These are phyloP conservation scores for Blastobotrys chiropterorum DNA, from an alignment of 805 yeast genomes.

Conservation along the genomic window DNA sequence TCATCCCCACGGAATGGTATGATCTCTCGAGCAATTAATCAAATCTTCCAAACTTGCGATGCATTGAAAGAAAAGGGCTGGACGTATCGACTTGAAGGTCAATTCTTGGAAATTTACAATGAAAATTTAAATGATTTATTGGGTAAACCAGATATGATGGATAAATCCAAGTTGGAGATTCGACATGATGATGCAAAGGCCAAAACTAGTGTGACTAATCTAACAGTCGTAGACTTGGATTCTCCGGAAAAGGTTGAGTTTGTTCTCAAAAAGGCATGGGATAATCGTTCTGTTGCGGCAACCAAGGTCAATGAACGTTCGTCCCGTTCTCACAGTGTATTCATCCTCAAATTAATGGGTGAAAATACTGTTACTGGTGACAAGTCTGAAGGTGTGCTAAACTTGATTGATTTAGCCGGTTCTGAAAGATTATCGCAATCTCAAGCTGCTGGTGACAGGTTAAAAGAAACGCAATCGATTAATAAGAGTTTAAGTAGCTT, in stretches of 20 bases:
- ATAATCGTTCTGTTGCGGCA: conserved; percentile 68
- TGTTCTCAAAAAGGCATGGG: conserved; percentile 49
- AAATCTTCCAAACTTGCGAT: conserved; percentile 56
- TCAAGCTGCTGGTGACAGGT: conserved; percentile 70
- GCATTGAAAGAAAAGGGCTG: conserved; percentile 51
- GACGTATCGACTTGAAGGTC: conserved; percentile 58
- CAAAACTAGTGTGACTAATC: conserved; percentile 57
- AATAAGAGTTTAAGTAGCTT: conserved; percentile 81
- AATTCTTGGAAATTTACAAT: conserved; percentile 85
- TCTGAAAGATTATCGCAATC: conserved; percentile 78
- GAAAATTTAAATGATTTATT: conserved; percentile 72
- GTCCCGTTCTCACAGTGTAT: conserved; percentile 87
- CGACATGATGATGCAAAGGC: conserved; percentile 53
- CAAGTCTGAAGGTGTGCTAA: conserved; percentile 52
- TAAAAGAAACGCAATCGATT: conserved; percentile 82
- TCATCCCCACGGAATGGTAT: conserved; percentile 64
- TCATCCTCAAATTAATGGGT: conserved; percentile 58
- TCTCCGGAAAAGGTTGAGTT: conserved; percentile 44
- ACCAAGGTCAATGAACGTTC: conserved; percentile 79
- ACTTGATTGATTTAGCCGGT: conserved; percentile 89
- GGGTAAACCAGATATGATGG: conserved; percentile 19
- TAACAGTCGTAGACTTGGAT: conserved; percentile 44
- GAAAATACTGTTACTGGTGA: conserved; percentile 44
- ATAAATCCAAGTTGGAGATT: conserved; percentile 52
- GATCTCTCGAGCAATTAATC: conserved; percentile 67